Percentiles rank a stretch among this genome's conserved stretches.
These are phyloP conservation scores for Ilyonectria sp. DNA, from an alignment of 2,329 filamentous ascomycete species.

Conservation along the genomic window DNA sequence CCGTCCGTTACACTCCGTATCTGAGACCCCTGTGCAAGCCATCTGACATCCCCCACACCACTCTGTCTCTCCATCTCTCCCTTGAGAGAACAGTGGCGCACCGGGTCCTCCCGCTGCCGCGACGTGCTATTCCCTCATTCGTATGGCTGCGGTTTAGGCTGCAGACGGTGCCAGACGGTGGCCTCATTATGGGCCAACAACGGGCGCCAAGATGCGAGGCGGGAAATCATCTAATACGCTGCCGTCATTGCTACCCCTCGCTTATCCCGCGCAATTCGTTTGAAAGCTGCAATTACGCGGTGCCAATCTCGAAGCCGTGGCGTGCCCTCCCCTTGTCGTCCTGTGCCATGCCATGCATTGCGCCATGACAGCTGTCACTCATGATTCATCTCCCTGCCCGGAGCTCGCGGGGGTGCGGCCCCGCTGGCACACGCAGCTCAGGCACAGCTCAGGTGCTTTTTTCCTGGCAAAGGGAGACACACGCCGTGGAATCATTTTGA, in stretches of 20 bases:
- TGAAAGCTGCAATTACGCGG: background rate
- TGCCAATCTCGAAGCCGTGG: background rate
- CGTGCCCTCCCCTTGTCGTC: background rate
- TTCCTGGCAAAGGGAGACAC: constrained; percentile 21
- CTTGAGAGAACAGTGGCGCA: background rate
- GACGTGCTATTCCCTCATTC: constrained; percentile 18
- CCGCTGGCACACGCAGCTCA: constrained; percentile 29
- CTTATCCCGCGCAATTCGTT: constrained; percentile 10
- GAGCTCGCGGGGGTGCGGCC: constrained; percentile 28
- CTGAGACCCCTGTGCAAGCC: background rate
- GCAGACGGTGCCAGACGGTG: constrained; percentile 19
- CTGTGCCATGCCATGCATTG: constrained; percentile 14
- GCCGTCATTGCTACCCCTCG: constrained; percentile 22
- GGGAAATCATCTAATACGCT: constrained; percentile 34
- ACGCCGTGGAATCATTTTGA: constrained; percentile 27
- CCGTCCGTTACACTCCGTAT: no score
- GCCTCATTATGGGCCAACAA: constrained; percentile 34
- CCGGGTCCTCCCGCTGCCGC: constrained; percentile 7
- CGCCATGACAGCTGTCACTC: constrained; percentile 19
- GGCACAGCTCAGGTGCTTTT: constrained; percentile 42
- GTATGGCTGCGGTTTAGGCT: constrained; percentile 1
- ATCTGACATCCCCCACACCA: background rate
- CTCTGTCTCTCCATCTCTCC: background rate
- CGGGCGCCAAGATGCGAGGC: constrained; percentile 23
- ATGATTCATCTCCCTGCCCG: constrained; percentile 5